Base-by-base conservation (phyloP, 225 moss, liverwort and hornwort species). In the Physcomitrellopsis africana region DNA sequence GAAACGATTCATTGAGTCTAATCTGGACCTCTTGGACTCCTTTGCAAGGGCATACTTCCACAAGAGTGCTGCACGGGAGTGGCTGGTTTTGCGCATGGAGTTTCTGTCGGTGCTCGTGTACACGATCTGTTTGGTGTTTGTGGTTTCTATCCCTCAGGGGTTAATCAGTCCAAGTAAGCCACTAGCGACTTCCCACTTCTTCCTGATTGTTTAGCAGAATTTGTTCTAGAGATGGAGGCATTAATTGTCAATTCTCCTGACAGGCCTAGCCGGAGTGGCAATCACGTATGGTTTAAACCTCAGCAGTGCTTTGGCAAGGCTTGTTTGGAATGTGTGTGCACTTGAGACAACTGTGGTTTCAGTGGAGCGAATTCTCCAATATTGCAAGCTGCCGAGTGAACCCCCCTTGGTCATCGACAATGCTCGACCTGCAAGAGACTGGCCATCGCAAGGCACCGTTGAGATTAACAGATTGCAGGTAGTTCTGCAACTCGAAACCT, bases 241-340 rank as follows among this genome's bases (percentile, higher is more conserved):
- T 48, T 20, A 11, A 20, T 55, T 12, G 27, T 37, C 3, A 37
- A 37, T 58, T 58, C 13, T 9, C 8, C 23, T 66, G 41, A 12
- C 86, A 96, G 95, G 90, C 47, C 76, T 93, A 54, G 91, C 91
- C 63, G 93, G 93, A 66, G 93, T 95, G 61, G 93, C 93, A 26
- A 79, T 95, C 29, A 86, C 87, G 2, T 93, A 90, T 49, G 91
- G 90, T 5, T 72, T 92, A 37, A 78, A 79, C 47, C 75, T 95
- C 7, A 89, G 88, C 53, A 18, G 11, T 11, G 62, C 80, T n/a
- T 59, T 88, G 63, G 70, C 78, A 43, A 73, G 76, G 65, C 46
- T 80, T 72, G 58, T 89, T 1, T 89, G 84, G 84, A 77, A 5
- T 15, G 11, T 60, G 49, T 46, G 73, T 61, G 0, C 8, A 5